Percentiles rank a stretch among this genome's conserved stretches.
These are phyloP conservation scores for Populus tremula DNA, from an alignment of 345 rosid species.

Conservation along the genomic window DNA sequence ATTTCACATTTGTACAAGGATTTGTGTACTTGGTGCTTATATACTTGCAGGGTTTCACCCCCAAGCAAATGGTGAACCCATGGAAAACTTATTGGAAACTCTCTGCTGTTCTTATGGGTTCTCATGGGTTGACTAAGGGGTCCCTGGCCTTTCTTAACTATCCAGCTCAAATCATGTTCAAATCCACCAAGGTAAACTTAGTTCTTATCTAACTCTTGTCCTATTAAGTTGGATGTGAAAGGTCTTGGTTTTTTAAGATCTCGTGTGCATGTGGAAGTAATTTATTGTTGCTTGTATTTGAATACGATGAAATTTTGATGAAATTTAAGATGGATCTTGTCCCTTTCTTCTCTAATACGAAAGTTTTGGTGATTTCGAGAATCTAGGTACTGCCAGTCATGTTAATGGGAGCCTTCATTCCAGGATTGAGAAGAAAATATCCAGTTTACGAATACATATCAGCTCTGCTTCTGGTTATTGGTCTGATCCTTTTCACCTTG, in stretches of 20 bases:
- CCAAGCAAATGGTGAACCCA: conserved; percentile 89
- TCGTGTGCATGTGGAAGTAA: background rate
- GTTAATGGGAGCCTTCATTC: conserved; percentile 96
- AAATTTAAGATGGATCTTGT: background rate
- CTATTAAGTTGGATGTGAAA: background rate
- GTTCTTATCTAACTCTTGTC: background rate
- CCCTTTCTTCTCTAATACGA: background rate
- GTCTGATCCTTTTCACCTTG: conserved; percentile 84
- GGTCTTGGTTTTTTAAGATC: no score
- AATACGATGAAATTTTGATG: background rate
- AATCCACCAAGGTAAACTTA: conserved; percentile 84
- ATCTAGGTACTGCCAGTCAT: conserved; percentile 88
- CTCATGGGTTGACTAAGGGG: conserved; percentile 93
- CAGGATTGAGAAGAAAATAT: conserved; percentile 84
- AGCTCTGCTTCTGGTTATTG: conserved; percentile 75
- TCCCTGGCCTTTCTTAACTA: conserved; percentile 95
- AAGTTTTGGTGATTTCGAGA: conserved; percentile 4
- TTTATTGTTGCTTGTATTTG: background rate
- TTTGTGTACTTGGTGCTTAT: conserved; percentile 82
- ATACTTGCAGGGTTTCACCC: conserved; percentile 87
- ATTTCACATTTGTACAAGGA: conserved; percentile 96
- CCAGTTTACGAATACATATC: conserved; percentile 77
- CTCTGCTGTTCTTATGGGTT: conserved; percentile 97
- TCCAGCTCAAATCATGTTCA: conserved; percentile 92
- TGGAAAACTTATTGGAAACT: conserved; percentile 93